These are phyloP conservation scores for Hibiscus syriacus DNA, from an alignment of 345 rosid genomes.

Conservation along the genomic window DNA sequence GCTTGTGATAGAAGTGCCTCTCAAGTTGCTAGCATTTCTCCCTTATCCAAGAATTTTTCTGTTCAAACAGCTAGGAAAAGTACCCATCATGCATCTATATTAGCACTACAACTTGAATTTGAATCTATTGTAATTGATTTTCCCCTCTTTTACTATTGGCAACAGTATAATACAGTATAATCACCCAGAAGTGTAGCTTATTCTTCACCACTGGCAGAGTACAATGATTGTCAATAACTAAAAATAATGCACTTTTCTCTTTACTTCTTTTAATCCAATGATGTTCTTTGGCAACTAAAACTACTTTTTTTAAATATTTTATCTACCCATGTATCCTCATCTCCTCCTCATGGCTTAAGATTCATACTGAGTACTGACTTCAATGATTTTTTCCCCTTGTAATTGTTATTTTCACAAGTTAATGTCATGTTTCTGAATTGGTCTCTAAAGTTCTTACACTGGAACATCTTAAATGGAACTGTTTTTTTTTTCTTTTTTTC, in stretches of 20 bases:
- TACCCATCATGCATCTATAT: neutral
- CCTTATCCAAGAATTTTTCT: neutral
- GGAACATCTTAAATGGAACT: neutral
- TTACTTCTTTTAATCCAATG: no score
- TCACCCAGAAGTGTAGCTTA: no score
- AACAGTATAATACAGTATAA: neutral
- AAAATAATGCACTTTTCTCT: no score
- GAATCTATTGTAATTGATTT: no score
- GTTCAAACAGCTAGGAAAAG: neutral
- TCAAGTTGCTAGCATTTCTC: neutral
- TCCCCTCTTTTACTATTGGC: neutral
- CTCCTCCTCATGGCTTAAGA: no score
- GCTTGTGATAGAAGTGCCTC: constrained; percentile 2
- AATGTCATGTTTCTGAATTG: neutral
- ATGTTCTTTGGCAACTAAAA: no score
- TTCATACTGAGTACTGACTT: no score
- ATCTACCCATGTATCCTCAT: no score
- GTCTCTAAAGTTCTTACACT: neutral
- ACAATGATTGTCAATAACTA: no score
- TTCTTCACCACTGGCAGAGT: no score
- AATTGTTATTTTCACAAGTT: neutral
- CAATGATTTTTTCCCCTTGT: neutral
- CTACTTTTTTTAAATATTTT: no score
- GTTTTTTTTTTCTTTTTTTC: neutral
- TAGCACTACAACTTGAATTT: neutral